Percentiles rank a stretch among this genome's conserved stretches.
Evolutionary conservation across 257 asterid genomes (phyloP).

Genomic region (Capsicum baccatum): DNA sequence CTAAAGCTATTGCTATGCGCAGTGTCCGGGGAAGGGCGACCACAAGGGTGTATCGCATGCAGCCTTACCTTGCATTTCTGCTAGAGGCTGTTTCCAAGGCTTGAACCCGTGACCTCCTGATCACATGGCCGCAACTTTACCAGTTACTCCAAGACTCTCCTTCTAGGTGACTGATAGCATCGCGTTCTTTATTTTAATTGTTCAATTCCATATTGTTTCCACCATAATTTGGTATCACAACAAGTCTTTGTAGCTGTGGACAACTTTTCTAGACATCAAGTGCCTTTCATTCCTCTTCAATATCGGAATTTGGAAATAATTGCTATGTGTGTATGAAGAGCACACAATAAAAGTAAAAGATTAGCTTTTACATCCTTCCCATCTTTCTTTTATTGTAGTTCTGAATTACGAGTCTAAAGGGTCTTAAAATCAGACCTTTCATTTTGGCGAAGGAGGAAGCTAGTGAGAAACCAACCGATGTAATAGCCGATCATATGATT

Average conservation of each 20-base stretch:
- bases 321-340: not conserved
- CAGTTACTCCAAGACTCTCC: too few relatives aligned
- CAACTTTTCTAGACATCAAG: not conserved
- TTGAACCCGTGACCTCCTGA: too few relatives aligned
- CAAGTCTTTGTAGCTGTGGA: not conserved
- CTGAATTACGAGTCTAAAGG: not conserved
- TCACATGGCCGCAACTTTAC: too few relatives aligned
- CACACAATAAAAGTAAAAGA: not conserved
- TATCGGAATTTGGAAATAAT: not conserved
- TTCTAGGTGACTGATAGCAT: not conserved
- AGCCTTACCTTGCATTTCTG: too few relatives aligned
- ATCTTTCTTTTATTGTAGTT: not conserved
- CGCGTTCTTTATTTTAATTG: not conserved
- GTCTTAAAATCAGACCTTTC: slow-evolving; percentile 16
- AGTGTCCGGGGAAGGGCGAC: too few relatives aligned
- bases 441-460: not conserved
- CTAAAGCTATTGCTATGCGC: too few relatives aligned
- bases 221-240: not conserved
- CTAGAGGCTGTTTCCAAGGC: too few relatives aligned
- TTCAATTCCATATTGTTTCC: not conserved
- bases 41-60: too few relatives aligned
- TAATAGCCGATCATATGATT: slow-evolving; percentile 6
- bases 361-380: slow-evolving; percentile 2
- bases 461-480: not conserved
- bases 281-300: slow-evolving; percentile 9